Percentiles rank a stretch among this genome's conserved stretches.
Conservation (phyloP, 805 yeast species). For the Ogataea glucozyma region DNA sequence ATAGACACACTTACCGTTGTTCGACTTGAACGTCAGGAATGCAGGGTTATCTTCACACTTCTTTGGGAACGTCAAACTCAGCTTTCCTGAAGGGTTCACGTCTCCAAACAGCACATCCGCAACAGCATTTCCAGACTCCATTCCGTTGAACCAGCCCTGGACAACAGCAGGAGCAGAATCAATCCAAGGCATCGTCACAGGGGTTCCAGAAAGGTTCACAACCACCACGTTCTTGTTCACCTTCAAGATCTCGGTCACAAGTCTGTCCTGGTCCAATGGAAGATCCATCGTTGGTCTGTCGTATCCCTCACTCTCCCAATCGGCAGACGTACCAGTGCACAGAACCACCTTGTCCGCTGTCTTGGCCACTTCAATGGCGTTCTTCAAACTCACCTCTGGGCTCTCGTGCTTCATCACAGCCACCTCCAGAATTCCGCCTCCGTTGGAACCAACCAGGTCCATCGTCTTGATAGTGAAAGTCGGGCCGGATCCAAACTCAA, state of each 20-base stretch:
- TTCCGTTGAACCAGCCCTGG: slow-evolving; percentile 61
- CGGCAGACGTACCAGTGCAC: slow-evolving; percentile 51
- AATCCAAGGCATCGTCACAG: slow-evolving; percentile 59
- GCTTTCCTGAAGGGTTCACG: slow-evolving; percentile 59
- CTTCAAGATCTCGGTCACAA: slow-evolving; percentile 44
- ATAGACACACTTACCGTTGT: slow-evolving; percentile 54
- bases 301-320: slow-evolving; percentile 62
- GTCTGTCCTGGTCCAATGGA: slow-evolving; percentile 48
- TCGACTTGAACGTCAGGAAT: slow-evolving; percentile 50
- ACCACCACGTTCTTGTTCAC: slow-evolving; percentile 54
- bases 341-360: slow-evolving; percentile 53
- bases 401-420: slow-evolving; percentile 28
- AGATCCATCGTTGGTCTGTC: slow-evolving; percentile 53
- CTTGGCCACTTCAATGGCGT: slow-evolving; percentile 52
- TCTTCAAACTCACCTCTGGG: slow-evolving; percentile 34
- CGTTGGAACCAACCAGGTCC: slow-evolving; percentile 25
- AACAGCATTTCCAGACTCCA: slow-evolving; percentile 56
- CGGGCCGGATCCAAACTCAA: slow-evolving; percentile 45
- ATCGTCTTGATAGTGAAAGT: slow-evolving; percentile 32
- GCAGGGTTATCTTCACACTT: slow-evolving; percentile 57
- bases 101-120: slow-evolving; percentile 64
- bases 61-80: slow-evolving; percentile 56
- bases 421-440: slow-evolving; percentile 36
- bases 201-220: slow-evolving; percentile 62
- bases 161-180: slow-evolving; percentile 43